Percentiles rank a stretch among this genome's conserved stretches.
Evolutionary conservation across 495 filamentous ascomycete species (phyloP).

Genomic region (Neurospora sublineolata): DNA sequence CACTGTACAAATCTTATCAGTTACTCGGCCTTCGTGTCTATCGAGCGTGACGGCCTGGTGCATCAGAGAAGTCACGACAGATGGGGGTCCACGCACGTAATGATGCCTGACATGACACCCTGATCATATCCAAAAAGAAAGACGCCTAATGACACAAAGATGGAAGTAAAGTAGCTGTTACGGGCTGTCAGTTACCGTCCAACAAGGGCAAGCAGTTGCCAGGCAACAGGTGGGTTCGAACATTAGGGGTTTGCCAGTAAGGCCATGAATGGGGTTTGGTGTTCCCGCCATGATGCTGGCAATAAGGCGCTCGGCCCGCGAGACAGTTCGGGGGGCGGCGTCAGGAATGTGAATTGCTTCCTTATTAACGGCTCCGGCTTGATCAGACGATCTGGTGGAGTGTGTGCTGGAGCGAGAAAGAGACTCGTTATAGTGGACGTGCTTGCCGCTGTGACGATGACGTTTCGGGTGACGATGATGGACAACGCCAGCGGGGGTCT

Average conservation of each 20-base stretch:
- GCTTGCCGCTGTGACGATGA: slow-evolving; percentile 21
- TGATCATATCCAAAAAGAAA: slow-evolving; percentile 99
- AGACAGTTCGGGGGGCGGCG: slow-evolving; percentile 49
- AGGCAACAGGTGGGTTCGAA: slow-evolving; percentile 37
- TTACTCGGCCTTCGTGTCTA: slow-evolving; percentile 7
- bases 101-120: slow-evolving; percentile 98
- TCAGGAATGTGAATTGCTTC: slow-evolving; percentile 75
- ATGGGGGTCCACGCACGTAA: slow-evolving; percentile 58
- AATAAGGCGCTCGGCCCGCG: slow-evolving; percentile 53
- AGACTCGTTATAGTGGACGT: slow-evolving; percentile 34
- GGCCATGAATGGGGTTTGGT: slow-evolving; percentile 66
- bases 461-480: slow-evolving; percentile 30
- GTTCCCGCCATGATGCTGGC: slow-evolving; percentile 76
- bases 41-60: neutral
- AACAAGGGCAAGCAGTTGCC: slow-evolving; percentile 12
- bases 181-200: neutral
- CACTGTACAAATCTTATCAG: slow-evolving; percentile 39
- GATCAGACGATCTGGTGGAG: slow-evolving; percentile 11
- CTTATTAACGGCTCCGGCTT: slow-evolving; percentile 48
- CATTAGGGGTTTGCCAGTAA: slow-evolving; percentile 92
- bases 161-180: slow-evolving; percentile 84
- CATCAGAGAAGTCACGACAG: neutral
- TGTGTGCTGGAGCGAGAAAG: slow-evolving; percentile 5
- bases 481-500: slow-evolving; percentile 36
- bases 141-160: slow-evolving; percentile 95